A percentile compares a stretch with the other conserved stretches of the same genome.
Evolutionary conservation across 768 basidiomycete genomes (phyloP).

Genomic region (Tylopilus intermedius): DNA sequence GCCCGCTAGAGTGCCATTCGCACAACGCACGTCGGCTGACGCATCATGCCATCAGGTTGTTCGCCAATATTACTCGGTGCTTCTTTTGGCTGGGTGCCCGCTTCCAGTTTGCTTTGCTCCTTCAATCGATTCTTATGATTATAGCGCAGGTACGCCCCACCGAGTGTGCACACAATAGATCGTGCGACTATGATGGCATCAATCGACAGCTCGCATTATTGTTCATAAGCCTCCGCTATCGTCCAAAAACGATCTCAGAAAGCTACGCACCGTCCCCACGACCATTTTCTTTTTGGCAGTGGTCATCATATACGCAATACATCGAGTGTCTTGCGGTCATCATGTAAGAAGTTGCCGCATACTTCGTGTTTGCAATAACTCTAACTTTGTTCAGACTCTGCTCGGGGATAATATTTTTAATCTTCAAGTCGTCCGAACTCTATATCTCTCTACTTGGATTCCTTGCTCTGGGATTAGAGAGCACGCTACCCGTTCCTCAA

Average conservation of each 20-base stretch:
- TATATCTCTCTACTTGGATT: constrained; percentile 69
- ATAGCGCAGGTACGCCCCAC: constrained; percentile 58
- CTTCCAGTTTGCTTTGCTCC: constrained; percentile 71
- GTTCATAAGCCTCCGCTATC: constrained; percentile 77
- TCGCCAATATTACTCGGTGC: constrained; percentile 83
- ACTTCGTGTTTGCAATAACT: constrained; percentile 7
- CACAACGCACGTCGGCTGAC: constrained; percentile 5
- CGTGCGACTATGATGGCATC: constrained; percentile 20
- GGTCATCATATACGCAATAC: constrained; percentile 71
- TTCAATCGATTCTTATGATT: constrained; percentile 85
- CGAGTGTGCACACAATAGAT: not conserved
- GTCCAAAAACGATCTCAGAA: constrained; percentile 57
- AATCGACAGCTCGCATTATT: constrained; percentile 60
- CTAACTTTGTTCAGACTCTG: constrained; percentile 39
- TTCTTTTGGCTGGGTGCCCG: constrained; percentile 86
- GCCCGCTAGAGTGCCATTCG: constrained; percentile 12
- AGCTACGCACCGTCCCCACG: constrained; percentile 54
- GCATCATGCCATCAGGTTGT: constrained; percentile 41
- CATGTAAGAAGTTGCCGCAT: constrained; percentile 44
- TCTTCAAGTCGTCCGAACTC: constrained; percentile 57
- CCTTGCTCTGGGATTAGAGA: constrained; percentile 75
- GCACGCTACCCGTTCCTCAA: constrained; percentile 82
- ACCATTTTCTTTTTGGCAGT: constrained; percentile 81
- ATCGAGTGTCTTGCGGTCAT: constrained; percentile 78
- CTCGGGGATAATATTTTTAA: constrained; percentile 69